Evolutionary conservation across 345 rosid species (phyloP).

Genomic region (Carallia pectinifolia): DNA sequence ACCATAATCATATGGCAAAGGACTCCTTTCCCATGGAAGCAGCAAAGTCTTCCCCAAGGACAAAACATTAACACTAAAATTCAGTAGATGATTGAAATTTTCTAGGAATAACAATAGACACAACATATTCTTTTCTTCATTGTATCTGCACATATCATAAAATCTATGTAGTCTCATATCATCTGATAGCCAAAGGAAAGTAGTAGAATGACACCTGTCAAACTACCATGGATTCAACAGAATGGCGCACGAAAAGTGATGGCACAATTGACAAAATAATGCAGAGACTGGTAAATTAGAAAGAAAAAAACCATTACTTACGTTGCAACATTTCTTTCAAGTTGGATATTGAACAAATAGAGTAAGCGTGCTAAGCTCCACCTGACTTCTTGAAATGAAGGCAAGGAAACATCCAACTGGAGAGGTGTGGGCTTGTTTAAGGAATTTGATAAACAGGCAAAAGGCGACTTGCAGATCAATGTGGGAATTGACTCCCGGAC

Average conservation of each 20-base stretch:
- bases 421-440: conserved; percentile 75
- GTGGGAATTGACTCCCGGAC: conserved; percentile 37
- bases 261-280: neutral
- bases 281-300: neutral
- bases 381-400: conserved; percentile 63
- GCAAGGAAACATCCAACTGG: conserved; percentile 64
- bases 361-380: conserved; percentile 73
- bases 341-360: conserved; percentile 79
- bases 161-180: conserved; percentile 2
- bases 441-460: conserved; percentile 84
- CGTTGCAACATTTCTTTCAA: conserved; percentile 92
- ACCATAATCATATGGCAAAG: neutral
- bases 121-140: neutral
- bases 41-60: conserved; percentile 1
- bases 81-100: no score
- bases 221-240: conserved; percentile 6
- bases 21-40: neutral
- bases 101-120: neutral
- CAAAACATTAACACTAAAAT: no score
- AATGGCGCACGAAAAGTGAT: no score
- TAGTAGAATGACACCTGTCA: neutral
- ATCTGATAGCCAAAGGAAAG: neutral
- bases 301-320: conserved; percentile 43
- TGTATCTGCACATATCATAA: conserved; percentile 1
- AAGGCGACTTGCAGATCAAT: conserved; percentile 38